Percentiles rank a stretch among this genome's conserved stretches.
Conservation (phyloP, 768 basidiomycete genomes). For the Lactarius psammicola region DNA sequence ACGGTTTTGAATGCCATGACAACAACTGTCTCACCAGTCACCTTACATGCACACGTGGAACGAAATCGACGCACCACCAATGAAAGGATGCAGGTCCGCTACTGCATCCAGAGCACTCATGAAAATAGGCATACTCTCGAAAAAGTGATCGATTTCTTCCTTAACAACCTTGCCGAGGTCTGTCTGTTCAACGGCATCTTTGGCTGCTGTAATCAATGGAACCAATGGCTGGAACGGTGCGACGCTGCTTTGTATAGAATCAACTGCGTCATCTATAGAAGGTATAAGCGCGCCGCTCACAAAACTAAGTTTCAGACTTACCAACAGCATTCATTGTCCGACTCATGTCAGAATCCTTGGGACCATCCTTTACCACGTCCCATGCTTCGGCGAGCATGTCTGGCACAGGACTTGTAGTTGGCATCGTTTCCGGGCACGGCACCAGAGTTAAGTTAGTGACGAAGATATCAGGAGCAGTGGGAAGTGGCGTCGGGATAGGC, state of each 20-base stretch:
- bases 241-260: neutral
- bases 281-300: neutral
- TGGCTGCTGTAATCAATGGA: slow-evolving; percentile 9
- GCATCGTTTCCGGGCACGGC: neutral
- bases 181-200: slow-evolving; percentile 1
- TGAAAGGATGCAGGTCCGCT: slow-evolving; percentile 33
- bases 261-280: neutral
- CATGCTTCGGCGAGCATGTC: slow-evolving; percentile 9
- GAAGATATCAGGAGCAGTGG: neutral
- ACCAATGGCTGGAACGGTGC: slow-evolving; percentile 4
- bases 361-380: slow-evolving; percentile 5
- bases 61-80: slow-evolving; percentile 28
- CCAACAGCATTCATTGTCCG: neutral
- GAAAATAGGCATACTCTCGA: slow-evolving; percentile 33
- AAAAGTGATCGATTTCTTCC: slow-evolving; percentile 29
- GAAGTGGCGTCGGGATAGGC: neutral
- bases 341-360: neutral
- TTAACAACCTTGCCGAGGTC: slow-evolving; percentile 21
- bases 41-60: neutral
- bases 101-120: slow-evolving; percentile 35
- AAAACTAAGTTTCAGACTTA: neutral
- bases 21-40: slow-evolving; percentile 37
- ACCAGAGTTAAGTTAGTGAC: neutral
- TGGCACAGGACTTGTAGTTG: neutral
- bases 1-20: slow-evolving; percentile 52